phyloP scores from a whole-genome alignment of 75 land plant genomes.

The Cupressus sempervirens region DNA sequence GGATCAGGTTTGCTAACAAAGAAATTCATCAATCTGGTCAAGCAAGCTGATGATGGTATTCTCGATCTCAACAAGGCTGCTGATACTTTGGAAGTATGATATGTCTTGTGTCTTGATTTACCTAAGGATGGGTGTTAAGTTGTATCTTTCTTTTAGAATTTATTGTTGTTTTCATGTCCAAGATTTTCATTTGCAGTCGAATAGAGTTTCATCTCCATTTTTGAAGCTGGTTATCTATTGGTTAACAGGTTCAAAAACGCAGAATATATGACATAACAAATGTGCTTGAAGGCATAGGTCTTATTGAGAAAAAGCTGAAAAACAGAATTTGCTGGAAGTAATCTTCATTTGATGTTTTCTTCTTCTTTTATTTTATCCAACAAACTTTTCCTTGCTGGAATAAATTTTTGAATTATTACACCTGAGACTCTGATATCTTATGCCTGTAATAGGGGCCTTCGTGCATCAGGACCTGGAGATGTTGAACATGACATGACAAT shows the following conservation, averaged over 20 bases:
- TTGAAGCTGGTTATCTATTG: constrained; percentile 4
- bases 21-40: constrained; percentile 75
- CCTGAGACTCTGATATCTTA: not conserved
- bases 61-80: constrained; percentile 86
- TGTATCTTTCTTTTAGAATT: not conserved
- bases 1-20: constrained; percentile 78
- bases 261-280: constrained; percentile 91
- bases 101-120: not conserved
- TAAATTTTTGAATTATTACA: not conserved
- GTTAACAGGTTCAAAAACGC: constrained; percentile 72
- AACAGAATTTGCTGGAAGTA: constrained; percentile 82
- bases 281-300: constrained; percentile 85
- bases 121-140: not conserved
- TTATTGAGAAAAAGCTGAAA: constrained; percentile 80
- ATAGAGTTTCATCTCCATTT: not conserved
- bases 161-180: not conserved
- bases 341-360: constrained; percentile 8
- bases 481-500: constrained; percentile 33
- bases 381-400: not conserved
- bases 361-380: not conserved
- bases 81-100: constrained; percentile 53
- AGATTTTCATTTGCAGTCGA: not conserved
- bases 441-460: constrained; percentile 49
- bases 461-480: constrained; percentile 33
- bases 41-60: constrained; percentile 74